A percentile compares a stretch with the other conserved stretches of the same genome.
These are phyloP conservation scores for Arabidopsis hybrid DNA, from an alignment of 441 rosid genomes.

Conservation along the genomic window DNA sequence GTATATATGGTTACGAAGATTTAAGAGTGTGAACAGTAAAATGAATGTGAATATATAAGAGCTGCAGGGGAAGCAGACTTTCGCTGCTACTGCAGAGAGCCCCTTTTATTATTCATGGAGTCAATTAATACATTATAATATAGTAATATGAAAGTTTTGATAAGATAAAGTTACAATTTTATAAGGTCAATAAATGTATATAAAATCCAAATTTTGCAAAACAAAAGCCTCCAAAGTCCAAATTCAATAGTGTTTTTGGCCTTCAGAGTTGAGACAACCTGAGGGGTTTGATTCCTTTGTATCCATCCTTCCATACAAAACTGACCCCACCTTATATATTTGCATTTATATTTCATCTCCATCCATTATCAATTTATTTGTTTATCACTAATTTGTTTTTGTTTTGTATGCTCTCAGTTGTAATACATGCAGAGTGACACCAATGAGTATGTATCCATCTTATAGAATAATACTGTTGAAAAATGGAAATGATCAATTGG, in stretches of 20 bases:
- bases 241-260: conserved; percentile 26
- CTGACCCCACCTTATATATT: conserved; percentile 44
- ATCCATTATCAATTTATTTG: not conserved
- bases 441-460: not conserved
- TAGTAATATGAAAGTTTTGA: not conserved
- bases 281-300: conserved; percentile 31
- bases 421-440: not conserved
- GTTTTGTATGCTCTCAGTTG: conserved; percentile 1
- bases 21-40: conserved; percentile 34
- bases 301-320: conserved; percentile 39
- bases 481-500: not conserved
- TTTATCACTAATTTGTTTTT: not conserved
- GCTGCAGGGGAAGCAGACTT: conserved; percentile 44
- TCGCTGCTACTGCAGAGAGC: conserved; percentile 35
- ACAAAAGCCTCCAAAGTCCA: conserved; percentile 16
- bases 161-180: not conserved
- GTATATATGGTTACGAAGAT: conserved; percentile 6
- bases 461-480: not conserved
- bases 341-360: conserved; percentile 27
- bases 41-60: conserved; percentile 38
- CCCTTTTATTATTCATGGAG: conserved; percentile 12
- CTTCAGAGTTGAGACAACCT: conserved; percentile 44
- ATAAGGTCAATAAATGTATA: conserved; percentile 12
- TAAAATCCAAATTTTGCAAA: not conserved
- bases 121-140: conserved; percentile 12